Base-by-base conservation (phyloP, 495 filamentous ascomycete species). In the Penicillium coprophilum region DNA sequence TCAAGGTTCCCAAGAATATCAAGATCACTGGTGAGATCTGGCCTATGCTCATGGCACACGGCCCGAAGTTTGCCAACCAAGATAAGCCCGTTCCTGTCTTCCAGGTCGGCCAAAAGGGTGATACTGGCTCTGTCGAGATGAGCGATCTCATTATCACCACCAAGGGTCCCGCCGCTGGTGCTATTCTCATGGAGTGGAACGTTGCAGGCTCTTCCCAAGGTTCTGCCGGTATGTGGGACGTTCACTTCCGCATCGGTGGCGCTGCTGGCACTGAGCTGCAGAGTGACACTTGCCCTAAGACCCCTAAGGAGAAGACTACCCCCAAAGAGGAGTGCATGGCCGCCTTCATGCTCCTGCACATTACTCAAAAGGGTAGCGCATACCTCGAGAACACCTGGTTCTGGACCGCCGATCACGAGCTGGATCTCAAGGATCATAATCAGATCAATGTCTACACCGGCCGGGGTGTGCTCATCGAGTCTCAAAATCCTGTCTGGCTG, bases 321-420 rank as follows among this genome's bases (percentile, higher is more conserved):
- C 77, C 85, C 30, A 78, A 83, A 55, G 24, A 66, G 17, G 62
- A 82, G 38, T 94, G 90, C 66, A 79, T 89, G 46, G 82, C 85
- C 27, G 80, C 90, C 12, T 94, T 94, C 80, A 76, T 96, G 74
- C 82, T 93, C 52, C 73, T 97, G 19, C 91, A 96, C 68, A 72
- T 96, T 36, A 89, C 89, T 6, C 64, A 80, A 44, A 76, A 83
- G 24, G 89, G 81, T 6, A 86, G 82, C 50, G 82, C 86, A 15
- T 96, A 96, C 70, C 72, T 96, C 46, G 93, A 96, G 75, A 97
- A 97, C 73, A 85, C 83, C 41, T 97, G 93, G 93, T 89, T 87
- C 71, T 97, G 93, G 93, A 91, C 92, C 27, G 85, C 93, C 2
- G 93, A 97, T 71, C 93, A 97, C 77, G 88, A 91, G 57, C 86